Evolutionary conservation across 495 filamentous ascomycete species (phyloP).

Genomic region (Penicillium crystallinum): DNA sequence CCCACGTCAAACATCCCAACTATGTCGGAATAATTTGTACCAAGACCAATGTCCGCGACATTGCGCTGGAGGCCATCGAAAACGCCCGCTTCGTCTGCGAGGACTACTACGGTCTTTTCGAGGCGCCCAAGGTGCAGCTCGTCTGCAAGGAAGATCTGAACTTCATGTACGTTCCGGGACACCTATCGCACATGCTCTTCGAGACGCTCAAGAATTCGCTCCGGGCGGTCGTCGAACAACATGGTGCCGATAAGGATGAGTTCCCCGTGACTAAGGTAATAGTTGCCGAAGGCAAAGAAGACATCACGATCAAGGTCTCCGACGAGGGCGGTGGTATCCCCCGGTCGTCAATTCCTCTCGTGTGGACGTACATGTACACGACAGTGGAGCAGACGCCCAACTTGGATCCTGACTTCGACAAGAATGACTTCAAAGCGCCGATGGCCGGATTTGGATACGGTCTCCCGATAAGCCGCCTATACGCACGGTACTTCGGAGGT

Average conservation of each 20-base stretch:
- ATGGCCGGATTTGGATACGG: constrained; percentile 99
- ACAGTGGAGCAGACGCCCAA: constrained; percentile 94
- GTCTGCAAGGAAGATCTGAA: constrained; percentile 88
- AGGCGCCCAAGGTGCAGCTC: constrained; percentile 93
- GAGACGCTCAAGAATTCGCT: constrained; percentile 98
- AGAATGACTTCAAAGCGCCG: constrained; percentile 98
- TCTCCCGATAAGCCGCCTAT: constrained; percentile 85
- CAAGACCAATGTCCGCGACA: constrained; percentile 92
- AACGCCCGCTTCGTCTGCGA: constrained; percentile 98
- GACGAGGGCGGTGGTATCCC: constrained; percentile 97
- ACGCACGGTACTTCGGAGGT: constrained; percentile 95
- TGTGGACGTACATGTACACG: constrained; percentile 99
- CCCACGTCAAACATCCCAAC: constrained; percentile 75
- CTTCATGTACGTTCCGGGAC: constrained; percentile 99
- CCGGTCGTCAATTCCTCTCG: constrained; percentile 82
- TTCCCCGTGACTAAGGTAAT: constrained; percentile 97
- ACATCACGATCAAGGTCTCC: constrained; percentile 96
- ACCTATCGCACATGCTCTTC: constrained; percentile 98
- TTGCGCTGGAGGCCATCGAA: constrained; percentile 95
- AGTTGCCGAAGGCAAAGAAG: constrained; percentile 93
- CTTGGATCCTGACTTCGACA: constrained; percentile 95
- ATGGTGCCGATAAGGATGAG: constrained; percentile 89
- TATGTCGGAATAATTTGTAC: constrained; percentile 99
- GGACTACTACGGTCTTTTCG: constrained; percentile 96
- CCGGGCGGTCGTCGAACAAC: constrained; percentile 91